Evolutionary conservation across 2,329 filamentous ascomycete genomes (phyloP), one percentile per base, ranked within the genome.

Genomic region (Neofusicoccum sp.): DNA sequence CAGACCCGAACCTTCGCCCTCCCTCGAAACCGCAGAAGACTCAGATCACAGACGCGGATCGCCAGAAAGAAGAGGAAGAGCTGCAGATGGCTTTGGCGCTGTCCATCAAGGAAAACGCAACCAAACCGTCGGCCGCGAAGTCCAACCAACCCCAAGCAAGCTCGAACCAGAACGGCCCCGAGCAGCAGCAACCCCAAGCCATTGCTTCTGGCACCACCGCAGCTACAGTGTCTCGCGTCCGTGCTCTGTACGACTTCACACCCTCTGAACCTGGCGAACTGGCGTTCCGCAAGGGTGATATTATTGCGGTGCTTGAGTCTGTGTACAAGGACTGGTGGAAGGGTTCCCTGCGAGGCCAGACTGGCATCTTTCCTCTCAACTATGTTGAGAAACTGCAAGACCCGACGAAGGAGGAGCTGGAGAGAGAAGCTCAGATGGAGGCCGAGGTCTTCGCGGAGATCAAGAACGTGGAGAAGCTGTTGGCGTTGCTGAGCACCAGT

Each of bases 311-410:
- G 14, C 83, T 99, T 44, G 95, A 98, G 78, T 97, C 93, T 1
- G 95, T 98, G 1, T 99, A 96, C 81, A 99, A 98, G 78, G 95
- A 99, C 77, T 99, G 95, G 95, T 99, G 95, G 95, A 94, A 96
- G 70, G 95, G 95, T 1, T 96, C 93, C 45, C 81, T 99, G 64
- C 88, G 93, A 73, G 95, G 95, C 22, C 92, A 97, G 77, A 97
- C 93, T 6, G 95, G 95, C 70, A 99, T 99, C 67, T 99, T 99
- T 78, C 95, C 95, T 6, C 85, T 99, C 67, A 99, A 99, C 80
- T 99, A 99, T 73, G 95, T 99, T 14, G 95, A 99, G 80, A 99
- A 99, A 78, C 82, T 99, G 67, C 88, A 93, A 62, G 95, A 99
- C 73, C 95, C 95, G 4, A 98, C 95, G 0, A 89, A 89, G 16